Conservation (phyloP, 352 stramenopile species). For the Phytophthora pseudosyringae region DNA sequence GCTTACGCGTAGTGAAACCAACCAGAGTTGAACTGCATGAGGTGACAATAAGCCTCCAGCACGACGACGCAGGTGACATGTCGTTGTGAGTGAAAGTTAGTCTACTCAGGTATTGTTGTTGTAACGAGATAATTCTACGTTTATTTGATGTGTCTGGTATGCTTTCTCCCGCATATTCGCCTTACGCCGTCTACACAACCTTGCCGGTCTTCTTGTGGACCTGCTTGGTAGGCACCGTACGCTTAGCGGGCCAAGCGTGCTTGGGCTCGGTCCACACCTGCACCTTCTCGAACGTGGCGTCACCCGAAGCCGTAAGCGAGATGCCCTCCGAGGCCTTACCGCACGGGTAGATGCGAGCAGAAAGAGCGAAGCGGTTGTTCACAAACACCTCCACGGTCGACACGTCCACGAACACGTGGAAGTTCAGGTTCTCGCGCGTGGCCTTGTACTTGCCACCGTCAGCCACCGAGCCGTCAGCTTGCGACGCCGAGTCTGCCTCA, state of each 20-base stretch:
- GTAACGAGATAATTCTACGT: neutral
- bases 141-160: slow-evolving; percentile 3
- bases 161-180: neutral
- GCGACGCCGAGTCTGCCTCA: slow-evolving; percentile 4
- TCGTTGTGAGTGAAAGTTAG: no score
- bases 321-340: slow-evolving; percentile 55
- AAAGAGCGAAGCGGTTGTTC: slow-evolving; percentile 68
- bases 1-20: no score
- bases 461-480: slow-evolving; percentile 19
- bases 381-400: slow-evolving; percentile 70
- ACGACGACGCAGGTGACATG: no score
- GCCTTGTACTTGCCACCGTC: slow-evolving; percentile 35
- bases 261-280: slow-evolving; percentile 63
- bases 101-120: neutral
- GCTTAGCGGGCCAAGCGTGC: slow-evolving; percentile 58
- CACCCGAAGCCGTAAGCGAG: slow-evolving; percentile 48
- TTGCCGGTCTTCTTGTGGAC: slow-evolving; percentile 25
- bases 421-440: slow-evolving; percentile 53
- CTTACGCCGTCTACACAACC: slow-evolving; percentile 4
- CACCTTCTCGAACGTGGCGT: slow-evolving; percentile 58
- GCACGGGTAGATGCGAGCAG: slow-evolving; percentile 67
- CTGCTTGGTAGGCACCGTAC: slow-evolving; percentile 36
- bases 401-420: slow-evolving; percentile 68
- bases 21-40: no score
- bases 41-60: no score